A percentile compares a stretch with the other conserved stretches of the same genome.
phyloP scores from a whole-genome alignment of 306 rosid genomes.

The Abrus precatorius region DNA sequence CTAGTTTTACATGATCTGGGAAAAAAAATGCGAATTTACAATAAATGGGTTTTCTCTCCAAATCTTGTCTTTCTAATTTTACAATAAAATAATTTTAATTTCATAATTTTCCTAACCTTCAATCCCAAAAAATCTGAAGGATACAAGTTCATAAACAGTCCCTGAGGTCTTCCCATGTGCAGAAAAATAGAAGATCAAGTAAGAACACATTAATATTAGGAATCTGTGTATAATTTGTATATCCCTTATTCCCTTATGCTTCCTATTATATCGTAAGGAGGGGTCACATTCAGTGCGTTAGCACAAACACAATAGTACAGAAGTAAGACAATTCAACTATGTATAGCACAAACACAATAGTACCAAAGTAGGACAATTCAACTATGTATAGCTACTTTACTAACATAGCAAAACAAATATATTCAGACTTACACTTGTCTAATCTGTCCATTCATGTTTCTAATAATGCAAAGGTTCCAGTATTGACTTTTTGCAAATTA shows the following conservation, averaged over 20 bases:
- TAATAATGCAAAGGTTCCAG: not conserved
- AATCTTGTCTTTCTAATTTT: not conserved
- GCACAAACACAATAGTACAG: not conserved
- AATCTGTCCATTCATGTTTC: conserved; percentile 4
- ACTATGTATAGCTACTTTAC: not conserved
- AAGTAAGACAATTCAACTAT: conserved; percentile 6
- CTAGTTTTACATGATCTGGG: not conserved
- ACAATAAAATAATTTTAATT: conserved; percentile 5
- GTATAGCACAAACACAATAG: not conserved
- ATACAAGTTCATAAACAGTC: conserved; percentile 9
- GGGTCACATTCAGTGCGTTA: not conserved
- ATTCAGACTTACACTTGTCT: conserved; percentile 22
- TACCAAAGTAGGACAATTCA: not conserved
- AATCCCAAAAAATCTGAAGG: not conserved
- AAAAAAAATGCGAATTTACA: not conserved
- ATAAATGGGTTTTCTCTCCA: not conserved
- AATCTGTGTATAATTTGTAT: not conserved
- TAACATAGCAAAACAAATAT: conserved; percentile 18
- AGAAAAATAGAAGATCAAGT: conserved; percentile 20
- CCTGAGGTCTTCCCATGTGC: conserved; percentile 8
- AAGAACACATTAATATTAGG: not conserved
- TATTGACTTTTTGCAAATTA: conserved; percentile 3
- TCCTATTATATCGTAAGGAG: not conserved
- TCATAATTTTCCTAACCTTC: not conserved
- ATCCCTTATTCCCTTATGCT: not conserved